Evolutionary conservation across 2,329 filamentous ascomycete genomes (phyloP).

Genomic region (Fusarium redolens): DNA sequence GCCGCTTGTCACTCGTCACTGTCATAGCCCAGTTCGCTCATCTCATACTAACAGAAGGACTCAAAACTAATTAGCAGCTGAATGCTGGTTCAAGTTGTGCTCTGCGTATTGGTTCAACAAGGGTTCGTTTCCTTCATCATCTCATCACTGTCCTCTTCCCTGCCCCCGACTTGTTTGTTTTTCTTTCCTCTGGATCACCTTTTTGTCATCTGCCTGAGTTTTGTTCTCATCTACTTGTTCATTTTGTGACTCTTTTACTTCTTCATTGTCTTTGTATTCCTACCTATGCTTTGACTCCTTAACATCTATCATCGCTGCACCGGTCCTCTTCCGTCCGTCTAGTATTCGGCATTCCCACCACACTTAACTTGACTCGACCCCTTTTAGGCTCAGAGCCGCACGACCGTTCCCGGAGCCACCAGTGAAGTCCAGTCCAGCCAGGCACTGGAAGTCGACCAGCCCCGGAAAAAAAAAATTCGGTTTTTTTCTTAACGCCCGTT

Average conservation of each 20-base stretch:
- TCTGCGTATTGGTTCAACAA: slow-evolving; percentile 28
- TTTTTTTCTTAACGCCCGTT: slow-evolving; percentile 48
- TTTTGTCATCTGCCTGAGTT: slow-evolving; percentile 11
- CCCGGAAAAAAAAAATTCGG: slow-evolving; percentile 46
- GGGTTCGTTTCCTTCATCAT: slow-evolving; percentile 39
- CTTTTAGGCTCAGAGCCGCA: slow-evolving; percentile 39
- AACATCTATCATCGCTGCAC: slow-evolving; percentile 4
- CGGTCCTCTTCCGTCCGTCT: not conserved
- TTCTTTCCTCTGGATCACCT: not conserved
- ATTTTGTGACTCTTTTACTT: slow-evolving; percentile 12
- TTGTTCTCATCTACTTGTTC: not conserved
- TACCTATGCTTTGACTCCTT: not conserved
- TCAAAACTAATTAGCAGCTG: slow-evolving; percentile 1
- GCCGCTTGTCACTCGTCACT: slow-evolving; percentile 37
- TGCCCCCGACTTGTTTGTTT: slow-evolving; percentile 17
- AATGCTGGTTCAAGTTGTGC: slow-evolving; percentile 9
- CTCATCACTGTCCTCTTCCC: slow-evolving; percentile 19
- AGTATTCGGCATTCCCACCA: slow-evolving; percentile 1
- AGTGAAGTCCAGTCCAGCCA: slow-evolving; percentile 1
- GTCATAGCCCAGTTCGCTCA: slow-evolving; percentile 26
- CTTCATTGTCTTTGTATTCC: slow-evolving; percentile 6
- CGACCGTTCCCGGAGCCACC: slow-evolving; percentile 37
- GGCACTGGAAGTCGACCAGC: slow-evolving; percentile 24
- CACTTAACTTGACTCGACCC: slow-evolving; percentile 11
- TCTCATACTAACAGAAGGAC: slow-evolving; percentile 10